Evolutionary conservation across 2,329 filamentous ascomycete genomes (phyloP).

Genomic region (Aspergillus tanneri): DNA sequence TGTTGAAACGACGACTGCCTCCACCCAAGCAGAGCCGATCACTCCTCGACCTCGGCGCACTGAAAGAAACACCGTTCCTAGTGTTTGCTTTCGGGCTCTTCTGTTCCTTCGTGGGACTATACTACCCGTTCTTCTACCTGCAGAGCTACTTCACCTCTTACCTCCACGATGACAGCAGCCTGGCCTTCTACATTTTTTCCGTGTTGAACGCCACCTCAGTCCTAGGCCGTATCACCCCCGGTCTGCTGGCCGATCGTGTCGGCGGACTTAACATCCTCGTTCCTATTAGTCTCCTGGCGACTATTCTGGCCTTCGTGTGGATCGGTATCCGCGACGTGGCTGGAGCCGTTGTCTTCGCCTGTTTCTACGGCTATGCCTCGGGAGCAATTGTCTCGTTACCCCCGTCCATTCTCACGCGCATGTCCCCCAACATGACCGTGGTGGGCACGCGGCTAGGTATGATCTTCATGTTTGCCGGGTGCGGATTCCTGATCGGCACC

Average conservation of each 20-base stretch:
- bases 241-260: constrained; percentile 53
- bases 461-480: too few species aligned
- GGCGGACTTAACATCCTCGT: constrained; percentile 59
- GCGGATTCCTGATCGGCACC: too few species aligned
- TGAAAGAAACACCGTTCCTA: constrained; percentile 57
- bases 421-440: constrained; percentile 13
- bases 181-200: constrained; percentile 58
- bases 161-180: constrained; percentile 48
- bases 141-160: constrained; percentile 50
- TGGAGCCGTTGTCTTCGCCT: constrained; percentile 46
- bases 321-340: constrained; percentile 46
- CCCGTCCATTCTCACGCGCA: constrained; percentile 5
- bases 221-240: constrained; percentile 54
- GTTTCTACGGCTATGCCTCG: constrained; percentile 40
- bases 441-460: constrained; percentile 16
- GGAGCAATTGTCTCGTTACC: constrained; percentile 16
- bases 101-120: constrained; percentile 52
- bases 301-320: constrained; percentile 58
- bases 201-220: constrained; percentile 59
- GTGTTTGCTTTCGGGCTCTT: constrained; percentile 50
- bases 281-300: constrained; percentile 49
- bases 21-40: constrained; percentile 45
- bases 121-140: constrained; percentile 62
- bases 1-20: too few species aligned
- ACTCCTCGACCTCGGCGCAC: constrained; percentile 58